These are phyloP conservation scores for Quercus alba DNA, from an alignment of 306 rosid species.

Conservation along the genomic window DNA sequence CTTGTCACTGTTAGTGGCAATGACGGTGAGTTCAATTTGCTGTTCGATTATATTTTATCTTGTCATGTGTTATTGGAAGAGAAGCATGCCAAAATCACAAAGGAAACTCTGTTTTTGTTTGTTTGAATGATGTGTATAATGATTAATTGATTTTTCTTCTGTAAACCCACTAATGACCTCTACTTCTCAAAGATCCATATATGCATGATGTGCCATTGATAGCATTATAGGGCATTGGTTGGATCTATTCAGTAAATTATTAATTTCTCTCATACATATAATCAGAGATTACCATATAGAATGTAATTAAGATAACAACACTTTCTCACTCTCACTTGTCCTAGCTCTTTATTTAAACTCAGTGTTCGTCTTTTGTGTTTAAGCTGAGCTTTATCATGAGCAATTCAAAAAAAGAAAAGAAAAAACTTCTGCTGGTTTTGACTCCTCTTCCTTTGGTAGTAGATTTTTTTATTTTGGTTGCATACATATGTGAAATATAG, in stretches of 20 bases:
- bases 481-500: too few species aligned
- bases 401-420: background rate
- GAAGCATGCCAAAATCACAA: background rate
- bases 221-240: background rate
- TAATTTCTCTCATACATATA: background rate
- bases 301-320: background rate
- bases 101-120: background rate
- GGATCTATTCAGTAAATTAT: background rate
- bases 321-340: background rate
- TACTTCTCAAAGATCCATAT: background rate
- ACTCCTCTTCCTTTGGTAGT: background rate
- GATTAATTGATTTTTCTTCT: background rate
- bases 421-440: background rate
- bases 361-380: background rate
- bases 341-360: background rate
- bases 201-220: background rate
- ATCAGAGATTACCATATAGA: background rate
- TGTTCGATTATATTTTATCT: background rate
- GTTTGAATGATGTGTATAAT: background rate
- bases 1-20: slow-evolving; percentile 93
- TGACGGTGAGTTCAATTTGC: slow-evolving; percentile 67
- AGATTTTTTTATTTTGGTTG: background rate
- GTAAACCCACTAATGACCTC: background rate
- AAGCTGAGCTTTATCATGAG: background rate
- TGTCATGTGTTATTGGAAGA: background rate